Conservation (phyloP, 805 yeast species). For the Sugiyamaella smithiae region DNA sequence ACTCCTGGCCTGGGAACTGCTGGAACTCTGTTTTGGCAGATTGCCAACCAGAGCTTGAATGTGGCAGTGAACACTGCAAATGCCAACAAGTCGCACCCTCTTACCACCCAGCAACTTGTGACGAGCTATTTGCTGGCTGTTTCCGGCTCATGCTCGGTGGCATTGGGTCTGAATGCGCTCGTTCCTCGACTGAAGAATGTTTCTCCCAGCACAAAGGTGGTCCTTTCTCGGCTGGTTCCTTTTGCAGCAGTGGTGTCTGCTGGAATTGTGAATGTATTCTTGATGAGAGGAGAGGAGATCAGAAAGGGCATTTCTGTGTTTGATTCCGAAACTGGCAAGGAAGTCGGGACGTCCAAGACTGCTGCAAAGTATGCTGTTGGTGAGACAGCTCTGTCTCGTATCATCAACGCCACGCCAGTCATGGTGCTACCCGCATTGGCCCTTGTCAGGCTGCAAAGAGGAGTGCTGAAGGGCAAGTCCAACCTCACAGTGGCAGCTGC, state of each 20-base stretch:
- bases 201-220: conserved; percentile 64
- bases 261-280: conserved; percentile 91
- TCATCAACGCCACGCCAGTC: conserved; percentile 93
- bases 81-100: conserved; percentile 91
- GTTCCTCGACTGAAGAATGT: conserved; percentile 81
- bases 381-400: conserved; percentile 93
- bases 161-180: conserved; percentile 83
- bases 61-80: conserved; percentile 97
- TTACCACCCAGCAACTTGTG: conserved; percentile 71
- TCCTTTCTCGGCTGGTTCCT: conserved; percentile 86
- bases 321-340: conserved; percentile 36
- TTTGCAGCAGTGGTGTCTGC: conserved; percentile 99
- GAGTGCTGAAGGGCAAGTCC: conserved; percentile 65
- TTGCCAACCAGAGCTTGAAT: conserved; percentile 93
- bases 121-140: conserved; percentile 87
- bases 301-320: conserved; percentile 48
- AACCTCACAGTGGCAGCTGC: conserved; percentile 60
- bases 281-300: conserved; percentile 95
- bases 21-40: conserved; percentile 96
- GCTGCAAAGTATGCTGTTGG: conserved; percentile 95
- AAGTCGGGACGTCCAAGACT: conserved; percentile 64
- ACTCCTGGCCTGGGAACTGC: conserved; percentile 87
- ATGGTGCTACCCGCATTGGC: conserved; percentile 95
- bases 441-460: conserved; percentile 71
- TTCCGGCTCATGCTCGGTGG: conserved; percentile 91